Conservation (phyloP, 139 green algal genomes). For the Chlamydomonas eustigma region DNA sequence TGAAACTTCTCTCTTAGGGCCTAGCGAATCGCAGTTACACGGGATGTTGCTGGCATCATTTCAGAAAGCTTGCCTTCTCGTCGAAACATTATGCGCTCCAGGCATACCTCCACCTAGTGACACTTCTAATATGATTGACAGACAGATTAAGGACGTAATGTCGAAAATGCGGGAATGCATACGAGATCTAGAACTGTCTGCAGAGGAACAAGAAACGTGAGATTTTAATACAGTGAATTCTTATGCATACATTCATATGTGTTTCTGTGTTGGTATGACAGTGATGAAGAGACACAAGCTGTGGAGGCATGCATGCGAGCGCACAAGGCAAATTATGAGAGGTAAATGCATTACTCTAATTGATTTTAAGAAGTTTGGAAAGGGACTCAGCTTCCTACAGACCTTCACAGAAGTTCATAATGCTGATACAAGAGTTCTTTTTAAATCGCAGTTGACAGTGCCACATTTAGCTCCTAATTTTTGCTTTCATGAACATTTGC, state of each 20-base stretch:
- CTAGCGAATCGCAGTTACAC: slow-evolving; percentile 8
- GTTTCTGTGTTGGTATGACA: slow-evolving; percentile 17
- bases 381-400: no score
- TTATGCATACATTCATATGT: neutral
- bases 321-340: slow-evolving; percentile 57
- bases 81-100: neutral
- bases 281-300: slow-evolving; percentile 45
- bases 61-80: neutral
- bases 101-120: neutral
- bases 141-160: slow-evolving; percentile 34
- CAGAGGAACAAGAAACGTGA: slow-evolving; percentile 79
- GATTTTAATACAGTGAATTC: neutral
- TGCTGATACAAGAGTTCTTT: no score
- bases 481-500: no score
- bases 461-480: no score
- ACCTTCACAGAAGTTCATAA: no score
- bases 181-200: slow-evolving; percentile 59
- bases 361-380: no score
- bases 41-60: neutral
- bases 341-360: no score
- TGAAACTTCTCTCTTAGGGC: slow-evolving; percentile 4
- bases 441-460: no score
- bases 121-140: neutral
- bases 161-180: slow-evolving; percentile 38
- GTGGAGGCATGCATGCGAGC: slow-evolving; percentile 35